A percentile compares a stretch with the other conserved stretches of the same genome.
phyloP scores from a whole-genome alignment of 352 stramenopile genomes.

The Pythium monospermum region DNA sequence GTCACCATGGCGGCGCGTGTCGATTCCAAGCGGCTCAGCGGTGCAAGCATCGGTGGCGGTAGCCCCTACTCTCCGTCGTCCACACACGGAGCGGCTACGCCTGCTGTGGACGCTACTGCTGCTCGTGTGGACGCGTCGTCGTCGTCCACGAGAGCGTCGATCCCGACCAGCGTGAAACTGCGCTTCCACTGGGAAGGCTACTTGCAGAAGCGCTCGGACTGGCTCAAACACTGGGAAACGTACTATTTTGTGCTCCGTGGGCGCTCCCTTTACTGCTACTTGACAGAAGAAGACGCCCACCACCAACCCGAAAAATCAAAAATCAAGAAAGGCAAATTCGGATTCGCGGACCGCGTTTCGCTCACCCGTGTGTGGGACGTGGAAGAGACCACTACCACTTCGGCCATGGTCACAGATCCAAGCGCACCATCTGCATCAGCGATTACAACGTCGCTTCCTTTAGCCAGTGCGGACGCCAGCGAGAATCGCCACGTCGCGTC shows the following conservation, averaged over 20 bases:
- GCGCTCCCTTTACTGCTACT: conserved; percentile 72
- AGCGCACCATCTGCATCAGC: background rate
- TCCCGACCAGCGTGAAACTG: conserved; percentile 37
- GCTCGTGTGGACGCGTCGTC: too few species aligned
- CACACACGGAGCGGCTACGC: background rate
- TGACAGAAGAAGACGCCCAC: conserved; percentile 74
- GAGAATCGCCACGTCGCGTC: conserved; percentile 15
- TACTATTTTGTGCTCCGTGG: conserved; percentile 84
- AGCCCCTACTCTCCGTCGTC: too few species aligned
- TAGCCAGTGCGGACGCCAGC: conserved; percentile 1
- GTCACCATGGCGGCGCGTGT: conserved; percentile 11
- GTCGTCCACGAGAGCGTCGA: background rate
- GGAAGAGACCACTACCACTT: conserved; percentile 30
- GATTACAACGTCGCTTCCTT: background rate
- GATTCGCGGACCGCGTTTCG: conserved; percentile 73
- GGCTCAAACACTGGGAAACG: conserved; percentile 88
- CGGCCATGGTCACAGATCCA: background rate
- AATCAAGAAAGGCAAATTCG: conserved; percentile 88
- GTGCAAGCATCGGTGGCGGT: background rate
- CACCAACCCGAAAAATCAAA: conserved; percentile 79
- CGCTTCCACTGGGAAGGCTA: conserved; percentile 82
- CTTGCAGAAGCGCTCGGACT: conserved; percentile 85
- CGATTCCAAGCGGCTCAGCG: background rate
- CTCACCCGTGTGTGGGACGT: conserved; percentile 74
- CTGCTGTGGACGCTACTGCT: conserved; percentile 21